Percentiles rank a stretch among this genome's conserved stretches.
These are phyloP conservation scores for Moesziomyces sp. DNA, from an alignment of 1,284 basidiomycete genomes.

Conservation along the genomic window DNA sequence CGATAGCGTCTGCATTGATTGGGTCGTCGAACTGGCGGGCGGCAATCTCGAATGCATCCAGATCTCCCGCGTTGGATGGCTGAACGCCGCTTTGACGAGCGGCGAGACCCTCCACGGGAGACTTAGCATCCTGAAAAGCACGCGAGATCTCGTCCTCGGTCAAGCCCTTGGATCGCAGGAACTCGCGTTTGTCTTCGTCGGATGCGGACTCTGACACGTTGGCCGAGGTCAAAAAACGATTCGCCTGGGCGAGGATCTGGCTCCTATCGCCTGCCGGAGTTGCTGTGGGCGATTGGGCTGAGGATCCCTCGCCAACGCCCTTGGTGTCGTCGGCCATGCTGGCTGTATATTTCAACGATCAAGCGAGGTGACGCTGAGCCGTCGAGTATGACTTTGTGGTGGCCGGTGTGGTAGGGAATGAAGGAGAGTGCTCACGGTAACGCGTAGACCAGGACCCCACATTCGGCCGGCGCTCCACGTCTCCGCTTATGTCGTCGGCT, in stretches of 20 bases:
- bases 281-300: constrained; percentile 1
- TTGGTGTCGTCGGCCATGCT: constrained; percentile 28
- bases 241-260: constrained; percentile 59
- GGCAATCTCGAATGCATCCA: constrained; percentile 49
- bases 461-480: background rate
- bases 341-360: background rate
- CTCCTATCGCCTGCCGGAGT: constrained; percentile 14
- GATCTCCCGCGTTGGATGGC: constrained; percentile 4
- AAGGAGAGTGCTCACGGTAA: background rate
- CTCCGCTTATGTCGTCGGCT: constrained; percentile 9
- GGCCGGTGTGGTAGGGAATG: background rate
- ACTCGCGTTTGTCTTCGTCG: constrained; percentile 49
- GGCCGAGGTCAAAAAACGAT: constrained; percentile 62
- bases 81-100: constrained; percentile 5
- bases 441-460: constrained; percentile 8
- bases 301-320: constrained; percentile 8
- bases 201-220: constrained; percentile 31
- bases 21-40: constrained; percentile 57
- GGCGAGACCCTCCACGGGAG: constrained; percentile 33
- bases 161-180: constrained; percentile 60
- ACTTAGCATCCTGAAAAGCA: constrained; percentile 53
- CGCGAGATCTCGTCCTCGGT: constrained; percentile 54
- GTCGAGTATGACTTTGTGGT: background rate
- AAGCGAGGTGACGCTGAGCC: background rate
- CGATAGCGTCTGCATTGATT: constrained; percentile 29